These are phyloP conservation scores for Zarea fungicola DNA, from an alignment of 2,329 filamentous ascomycete species.

Conservation along the genomic window DNA sequence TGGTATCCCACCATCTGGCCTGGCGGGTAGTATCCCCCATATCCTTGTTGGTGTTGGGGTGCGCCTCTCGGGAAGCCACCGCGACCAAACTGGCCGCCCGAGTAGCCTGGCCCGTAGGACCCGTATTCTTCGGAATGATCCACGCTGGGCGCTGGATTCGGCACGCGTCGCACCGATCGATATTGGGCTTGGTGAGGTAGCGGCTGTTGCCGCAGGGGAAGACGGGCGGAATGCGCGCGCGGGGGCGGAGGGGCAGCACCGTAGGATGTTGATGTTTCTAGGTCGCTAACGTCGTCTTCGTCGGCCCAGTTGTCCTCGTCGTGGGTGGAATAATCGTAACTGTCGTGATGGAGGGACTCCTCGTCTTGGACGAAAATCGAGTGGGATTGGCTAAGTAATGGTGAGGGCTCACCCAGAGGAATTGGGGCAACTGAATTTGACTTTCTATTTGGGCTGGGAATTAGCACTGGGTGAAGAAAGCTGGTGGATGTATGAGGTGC, in stretches of 20 bases:
- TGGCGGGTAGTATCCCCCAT: slow-evolving; percentile 26
- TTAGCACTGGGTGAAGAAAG: slow-evolving; percentile 8
- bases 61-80: slow-evolving; percentile 14
- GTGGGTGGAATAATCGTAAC: slow-evolving; percentile 7
- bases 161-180: slow-evolving; percentile 34
- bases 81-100: slow-evolving; percentile 14
- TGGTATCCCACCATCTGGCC: slow-evolving; percentile 37
- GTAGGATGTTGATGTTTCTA: slow-evolving; percentile 4
- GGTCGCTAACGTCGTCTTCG: slow-evolving; percentile 9
- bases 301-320: slow-evolving; percentile 10
- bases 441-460: slow-evolving; percentile 2
- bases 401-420: slow-evolving; percentile 13
- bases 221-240: slow-evolving; percentile 20
- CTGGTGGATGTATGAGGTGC: background rate
- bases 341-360: slow-evolving; percentile 3
- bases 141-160: slow-evolving; percentile 54
- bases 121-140: slow-evolving; percentile 61
- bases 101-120: slow-evolving; percentile 35
- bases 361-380: slow-evolving; percentile 2
- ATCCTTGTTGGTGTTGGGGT: slow-evolving; percentile 19
- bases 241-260: background rate
- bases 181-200: slow-evolving; percentile 29
- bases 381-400: slow-evolving; percentile 2
- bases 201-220: slow-evolving; percentile 23
- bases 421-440: slow-evolving; percentile 8